Conservation (phyloP, 495 filamentous ascomycete species). For the Cercophora scortea region DNA sequence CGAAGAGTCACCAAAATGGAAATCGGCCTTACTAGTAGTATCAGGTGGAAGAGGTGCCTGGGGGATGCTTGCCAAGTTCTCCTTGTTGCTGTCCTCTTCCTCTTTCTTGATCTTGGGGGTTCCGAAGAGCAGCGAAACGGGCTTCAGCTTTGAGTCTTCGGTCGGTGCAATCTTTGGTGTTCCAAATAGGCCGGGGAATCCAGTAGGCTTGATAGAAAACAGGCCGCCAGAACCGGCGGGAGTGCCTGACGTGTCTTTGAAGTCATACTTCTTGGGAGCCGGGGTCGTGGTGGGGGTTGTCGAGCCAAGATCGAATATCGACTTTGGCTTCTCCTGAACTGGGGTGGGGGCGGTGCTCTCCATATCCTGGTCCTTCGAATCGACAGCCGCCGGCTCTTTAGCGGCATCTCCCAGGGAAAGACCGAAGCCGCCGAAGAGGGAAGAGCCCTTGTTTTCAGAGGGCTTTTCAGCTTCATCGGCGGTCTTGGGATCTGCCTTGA, state of each 20-base stretch:
- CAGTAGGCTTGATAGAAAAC: constrained; percentile 5
- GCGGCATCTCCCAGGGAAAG: constrained; percentile 38
- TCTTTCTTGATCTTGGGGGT: constrained; percentile 31
- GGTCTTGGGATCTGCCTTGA: constrained; percentile 61
- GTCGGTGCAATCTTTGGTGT: constrained; percentile 1
- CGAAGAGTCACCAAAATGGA: constrained; percentile 59
- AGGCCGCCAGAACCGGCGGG: neutral
- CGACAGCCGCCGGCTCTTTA: constrained; percentile 33
- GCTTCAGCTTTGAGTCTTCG: constrained; percentile 14
- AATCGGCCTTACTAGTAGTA: constrained; percentile 59
- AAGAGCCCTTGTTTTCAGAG: constrained; percentile 30
- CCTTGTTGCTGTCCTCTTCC: constrained; percentile 20
- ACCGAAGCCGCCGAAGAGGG: constrained; percentile 53
- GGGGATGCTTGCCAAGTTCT: constrained; percentile 22
- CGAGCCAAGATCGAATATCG: constrained; percentile 31
- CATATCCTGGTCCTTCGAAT: constrained; percentile 55
- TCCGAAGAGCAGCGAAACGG: constrained; percentile 1
- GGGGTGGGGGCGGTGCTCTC: constrained; percentile 30
- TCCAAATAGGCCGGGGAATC: neutral
- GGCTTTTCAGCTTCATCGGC: constrained; percentile 54
- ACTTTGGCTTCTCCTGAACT: constrained; percentile 25
- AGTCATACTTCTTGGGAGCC: constrained; percentile 38
- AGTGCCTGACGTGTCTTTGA: constrained; percentile 6
- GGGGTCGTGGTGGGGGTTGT: constrained; percentile 51
- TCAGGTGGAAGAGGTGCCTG: constrained; percentile 71